phyloP scores from a whole-genome alignment of 306 rosid species.

The Cucumis melo region DNA sequence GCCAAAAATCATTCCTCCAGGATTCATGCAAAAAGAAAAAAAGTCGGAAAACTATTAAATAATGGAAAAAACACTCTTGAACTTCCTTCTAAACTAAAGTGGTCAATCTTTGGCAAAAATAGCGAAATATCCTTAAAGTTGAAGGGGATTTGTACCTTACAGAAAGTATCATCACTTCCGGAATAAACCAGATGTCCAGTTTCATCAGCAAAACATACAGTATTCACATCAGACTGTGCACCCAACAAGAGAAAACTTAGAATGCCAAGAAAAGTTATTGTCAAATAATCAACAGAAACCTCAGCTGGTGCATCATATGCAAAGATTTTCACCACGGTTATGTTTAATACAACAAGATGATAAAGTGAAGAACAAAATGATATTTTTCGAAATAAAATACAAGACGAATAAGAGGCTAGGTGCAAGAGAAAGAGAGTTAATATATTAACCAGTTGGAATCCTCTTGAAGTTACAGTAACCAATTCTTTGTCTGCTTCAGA shows the following conservation, averaged over 20 bases:
- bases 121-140: not conserved
- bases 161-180: conserved; percentile 81
- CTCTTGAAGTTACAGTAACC: not conserved
- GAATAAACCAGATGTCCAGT: conserved; percentile 84
- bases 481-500: not conserved
- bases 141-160: conserved; percentile 44
- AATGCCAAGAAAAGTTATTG: not conserved
- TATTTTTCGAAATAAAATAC: not conserved
- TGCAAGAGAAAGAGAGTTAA: not conserved
- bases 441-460: not conserved
- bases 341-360: not conserved
- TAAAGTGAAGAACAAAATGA: not conserved
- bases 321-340: not conserved
- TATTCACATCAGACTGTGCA: conserved; percentile 83
- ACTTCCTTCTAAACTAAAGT: not conserved
- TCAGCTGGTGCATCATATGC: not conserved
- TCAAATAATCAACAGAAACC: not conserved
- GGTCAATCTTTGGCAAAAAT: not conserved
- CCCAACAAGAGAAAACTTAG: conserved; percentile 14
- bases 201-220: conserved; percentile 91
- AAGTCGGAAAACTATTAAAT: not conserved
- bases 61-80: not conserved
- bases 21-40: not conserved
- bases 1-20: not conserved
- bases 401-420: not conserved